A percentile compares a stretch with the other conserved stretches of the same genome.
phyloP scores from a whole-genome alignment of 768 basidiomycete genomes.

The Lentinula raphanica region DNA sequence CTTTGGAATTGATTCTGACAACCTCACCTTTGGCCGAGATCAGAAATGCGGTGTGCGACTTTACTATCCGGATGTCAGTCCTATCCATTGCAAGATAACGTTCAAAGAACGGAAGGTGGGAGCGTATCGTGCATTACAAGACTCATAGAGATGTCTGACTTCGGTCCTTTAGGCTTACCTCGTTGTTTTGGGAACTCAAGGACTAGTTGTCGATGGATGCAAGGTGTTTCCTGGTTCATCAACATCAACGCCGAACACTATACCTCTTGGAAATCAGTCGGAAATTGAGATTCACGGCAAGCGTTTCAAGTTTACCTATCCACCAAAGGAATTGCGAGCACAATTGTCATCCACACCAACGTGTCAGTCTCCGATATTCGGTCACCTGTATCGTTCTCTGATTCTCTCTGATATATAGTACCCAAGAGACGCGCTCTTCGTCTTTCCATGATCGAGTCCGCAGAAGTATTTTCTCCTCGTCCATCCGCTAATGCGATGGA shows the following conservation, averaged over 20 bases:
- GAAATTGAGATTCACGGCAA: slow-evolving; percentile 66
- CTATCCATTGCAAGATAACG: slow-evolving; percentile 61
- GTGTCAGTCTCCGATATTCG: slow-evolving; percentile 26
- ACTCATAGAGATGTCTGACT: neutral
- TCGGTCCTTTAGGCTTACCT: slow-evolving; percentile 52
- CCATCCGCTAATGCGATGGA: slow-evolving; percentile 55
- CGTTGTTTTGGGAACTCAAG: slow-evolving; percentile 52
- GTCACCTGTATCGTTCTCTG: neutral
- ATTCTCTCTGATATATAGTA: slow-evolving; percentile 14
- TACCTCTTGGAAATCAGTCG: slow-evolving; percentile 63
- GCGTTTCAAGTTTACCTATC: slow-evolving; percentile 68
- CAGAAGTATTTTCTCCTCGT: slow-evolving; percentile 66
- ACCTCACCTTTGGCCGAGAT: slow-evolving; percentile 67
- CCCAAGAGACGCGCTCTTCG: slow-evolving; percentile 46
- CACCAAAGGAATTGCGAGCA: slow-evolving; percentile 64
- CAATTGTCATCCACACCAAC: slow-evolving; percentile 46
- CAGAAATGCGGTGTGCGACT: slow-evolving; percentile 59
- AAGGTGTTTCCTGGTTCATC: slow-evolving; percentile 45
- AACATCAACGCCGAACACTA: slow-evolving; percentile 36
- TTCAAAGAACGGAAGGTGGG: slow-evolving; percentile 63
- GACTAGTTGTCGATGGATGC: slow-evolving; percentile 59
- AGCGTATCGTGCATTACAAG: neutral
- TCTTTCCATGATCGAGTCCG: slow-evolving; percentile 71
- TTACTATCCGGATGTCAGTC: slow-evolving; percentile 60
- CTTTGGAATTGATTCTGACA: slow-evolving; percentile 67